Conservation (phyloP, 106 monocot genomes). For the Cymbidium sinense region DNA sequence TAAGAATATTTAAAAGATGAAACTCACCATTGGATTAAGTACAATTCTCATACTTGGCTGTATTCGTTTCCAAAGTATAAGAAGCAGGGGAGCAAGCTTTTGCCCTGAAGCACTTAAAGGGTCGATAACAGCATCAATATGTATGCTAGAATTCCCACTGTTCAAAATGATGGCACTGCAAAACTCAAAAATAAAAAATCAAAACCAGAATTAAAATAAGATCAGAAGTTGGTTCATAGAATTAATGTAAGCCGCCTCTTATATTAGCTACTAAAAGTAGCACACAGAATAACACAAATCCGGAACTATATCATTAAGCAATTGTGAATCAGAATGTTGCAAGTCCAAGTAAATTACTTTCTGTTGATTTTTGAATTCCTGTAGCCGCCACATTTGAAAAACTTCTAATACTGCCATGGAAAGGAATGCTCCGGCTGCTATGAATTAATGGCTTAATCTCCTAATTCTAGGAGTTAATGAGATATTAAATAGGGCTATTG, state of each 20-base stretch:
- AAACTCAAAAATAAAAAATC: constrained; percentile 7
- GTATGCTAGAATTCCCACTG: constrained; percentile 62
- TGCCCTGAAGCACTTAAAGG: constrained; percentile 92
- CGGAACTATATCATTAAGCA: not conserved
- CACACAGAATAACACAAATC: not conserved
- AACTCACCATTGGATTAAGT: constrained; percentile 89
- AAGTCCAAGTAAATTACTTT: not conserved
- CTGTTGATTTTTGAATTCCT: no score
- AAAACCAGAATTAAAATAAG: not conserved
- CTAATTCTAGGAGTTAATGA: no score
- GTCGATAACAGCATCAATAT: constrained; percentile 97
- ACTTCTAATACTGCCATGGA: no score
- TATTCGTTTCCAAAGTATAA: constrained; percentile 60
- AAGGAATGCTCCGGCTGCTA: no score
- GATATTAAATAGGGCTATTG: no score
- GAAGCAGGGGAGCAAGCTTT: constrained; percentile 83
- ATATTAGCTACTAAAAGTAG: not conserved
- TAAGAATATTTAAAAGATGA: not conserved
- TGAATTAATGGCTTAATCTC: no score
- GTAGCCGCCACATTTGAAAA: no score
- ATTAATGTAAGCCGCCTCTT: not conserved
- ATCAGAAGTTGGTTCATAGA: not conserved
- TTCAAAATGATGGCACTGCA: constrained; percentile 77
- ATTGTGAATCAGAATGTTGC: not conserved
- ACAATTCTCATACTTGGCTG: constrained; percentile 96